Percentiles rank a stretch among this genome's conserved stretches.
Conservation (phyloP, 768 basidiomycete species). For the Coprinopsis sp. region DNA sequence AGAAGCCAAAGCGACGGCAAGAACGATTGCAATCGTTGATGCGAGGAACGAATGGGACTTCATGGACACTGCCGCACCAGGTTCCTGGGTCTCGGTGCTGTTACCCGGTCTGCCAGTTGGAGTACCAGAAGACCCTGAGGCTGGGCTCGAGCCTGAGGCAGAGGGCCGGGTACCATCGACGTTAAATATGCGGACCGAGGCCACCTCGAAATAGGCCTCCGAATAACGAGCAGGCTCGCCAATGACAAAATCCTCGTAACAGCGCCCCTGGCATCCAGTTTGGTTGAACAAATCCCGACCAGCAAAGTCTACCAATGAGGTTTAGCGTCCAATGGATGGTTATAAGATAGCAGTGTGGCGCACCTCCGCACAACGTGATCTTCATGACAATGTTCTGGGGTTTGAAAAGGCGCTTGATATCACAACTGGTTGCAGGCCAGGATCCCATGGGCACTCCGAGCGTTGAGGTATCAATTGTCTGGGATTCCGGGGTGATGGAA, state of each 20-base stretch:
- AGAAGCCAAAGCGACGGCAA: too few species aligned
- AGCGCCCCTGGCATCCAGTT: conserved; percentile 13
- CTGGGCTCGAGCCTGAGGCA: neutral
- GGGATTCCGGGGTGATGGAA: conserved; percentile 1
- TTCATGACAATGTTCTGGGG: conserved; percentile 14
- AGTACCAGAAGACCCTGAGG: too few species aligned
- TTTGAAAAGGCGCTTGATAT: conserved; percentile 9
- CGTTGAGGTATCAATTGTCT: conserved; percentile 13
- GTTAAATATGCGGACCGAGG: conserved; percentile 12
- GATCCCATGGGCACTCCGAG: conserved; percentile 15
- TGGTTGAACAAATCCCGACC: conserved; percentile 12
- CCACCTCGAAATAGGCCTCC: conserved; percentile 17
- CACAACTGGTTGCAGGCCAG: conserved; percentile 12
- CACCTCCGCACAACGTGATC: conserved; percentile 15
- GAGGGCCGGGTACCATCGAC: neutral
- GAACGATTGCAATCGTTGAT: too few species aligned
- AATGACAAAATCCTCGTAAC: conserved; percentile 15
- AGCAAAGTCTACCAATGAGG: conserved; percentile 10
- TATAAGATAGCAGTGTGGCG: neutral
- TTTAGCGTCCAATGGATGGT: neutral
- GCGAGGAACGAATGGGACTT: too few species aligned
- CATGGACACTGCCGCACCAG: too few species aligned
- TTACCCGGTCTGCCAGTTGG: too few species aligned
- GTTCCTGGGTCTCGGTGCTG: too few species aligned
- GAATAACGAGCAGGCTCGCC: conserved; percentile 9